These are phyloP conservation scores for Chaetomium sp. DNA, from an alignment of 2,329 filamentous ascomycete genomes.

Conservation along the genomic window DNA sequence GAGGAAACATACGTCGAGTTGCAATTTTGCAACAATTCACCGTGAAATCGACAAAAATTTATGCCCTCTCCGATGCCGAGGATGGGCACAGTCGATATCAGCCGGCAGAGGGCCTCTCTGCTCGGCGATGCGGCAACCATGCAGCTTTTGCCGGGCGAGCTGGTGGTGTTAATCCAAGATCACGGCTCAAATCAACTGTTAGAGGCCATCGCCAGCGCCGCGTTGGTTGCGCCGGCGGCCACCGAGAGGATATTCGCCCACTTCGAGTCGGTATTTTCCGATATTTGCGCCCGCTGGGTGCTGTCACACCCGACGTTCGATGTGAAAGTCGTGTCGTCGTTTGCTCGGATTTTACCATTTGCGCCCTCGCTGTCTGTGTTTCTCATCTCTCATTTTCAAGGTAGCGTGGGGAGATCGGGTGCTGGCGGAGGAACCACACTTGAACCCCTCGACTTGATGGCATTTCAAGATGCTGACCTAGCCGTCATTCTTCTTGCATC, in stretches of 20 bases:
- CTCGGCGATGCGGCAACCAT: slow-evolving; percentile 48
- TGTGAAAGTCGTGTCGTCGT: slow-evolving; percentile 56
- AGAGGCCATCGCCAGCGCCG: slow-evolving; percentile 61
- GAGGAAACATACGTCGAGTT: slow-evolving; percentile 2
- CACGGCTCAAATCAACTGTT: slow-evolving; percentile 61
- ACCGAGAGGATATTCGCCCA: slow-evolving; percentile 69
- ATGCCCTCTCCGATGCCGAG: slow-evolving; percentile 23
- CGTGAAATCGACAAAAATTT: slow-evolving; percentile 3
- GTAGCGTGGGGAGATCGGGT: slow-evolving; percentile 2
- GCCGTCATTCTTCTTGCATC: slow-evolving; percentile 54
- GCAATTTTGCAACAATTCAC: slow-evolving; percentile 6
- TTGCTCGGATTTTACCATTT: slow-evolving; percentile 75
- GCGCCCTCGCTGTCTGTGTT: slow-evolving; percentile 73
- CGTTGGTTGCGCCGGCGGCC: slow-evolving; percentile 60
- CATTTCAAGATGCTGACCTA: slow-evolving; percentile 25
- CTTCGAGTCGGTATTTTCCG: slow-evolving; percentile 70
- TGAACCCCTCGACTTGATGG: slow-evolving; percentile 16
- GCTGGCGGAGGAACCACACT: slow-evolving; percentile 2
- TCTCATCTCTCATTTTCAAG: slow-evolving; percentile 35
- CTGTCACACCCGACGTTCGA: slow-evolving; percentile 37
- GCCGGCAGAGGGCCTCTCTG: slow-evolving; percentile 48
- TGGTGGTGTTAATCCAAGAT: slow-evolving; percentile 60
- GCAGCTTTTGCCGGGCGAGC: slow-evolving; percentile 60
- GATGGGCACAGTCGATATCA: slow-evolving; percentile 53
- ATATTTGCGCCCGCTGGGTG: slow-evolving; percentile 77